These are phyloP conservation scores for Talaromyces marneffei DNA, from an alignment of 2,329 filamentous ascomycete species.

Conservation along the genomic window DNA sequence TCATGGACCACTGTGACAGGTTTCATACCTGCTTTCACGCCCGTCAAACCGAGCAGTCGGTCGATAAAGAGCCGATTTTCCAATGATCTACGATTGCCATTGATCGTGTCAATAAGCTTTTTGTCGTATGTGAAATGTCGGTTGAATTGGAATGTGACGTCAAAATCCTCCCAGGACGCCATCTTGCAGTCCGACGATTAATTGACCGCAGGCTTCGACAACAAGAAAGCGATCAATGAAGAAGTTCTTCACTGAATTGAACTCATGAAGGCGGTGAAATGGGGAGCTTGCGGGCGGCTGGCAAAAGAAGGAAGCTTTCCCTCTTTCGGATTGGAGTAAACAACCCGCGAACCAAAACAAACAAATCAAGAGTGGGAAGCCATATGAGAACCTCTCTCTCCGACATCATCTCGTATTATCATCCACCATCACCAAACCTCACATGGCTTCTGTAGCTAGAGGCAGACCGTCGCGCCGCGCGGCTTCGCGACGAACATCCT, in stretches of 20 bases:
- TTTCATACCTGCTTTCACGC: conserved; percentile 59
- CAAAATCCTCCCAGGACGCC: conserved; percentile 56
- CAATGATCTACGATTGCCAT: conserved; percentile 60
- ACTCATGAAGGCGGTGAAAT: conserved; percentile 13
- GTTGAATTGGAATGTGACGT: conserved; percentile 60
- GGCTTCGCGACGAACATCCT: conserved; percentile 61
- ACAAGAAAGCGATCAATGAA: not conserved
- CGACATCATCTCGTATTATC: conserved; percentile 21
- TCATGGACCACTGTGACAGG: not conserved
- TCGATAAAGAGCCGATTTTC: conserved; percentile 74
- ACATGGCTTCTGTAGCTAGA: conserved; percentile 37
- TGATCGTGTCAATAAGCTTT: conserved; percentile 57
- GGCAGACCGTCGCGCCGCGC: conserved; percentile 56
- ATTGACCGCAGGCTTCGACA: not conserved
- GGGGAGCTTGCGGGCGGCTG: conserved; percentile 14
- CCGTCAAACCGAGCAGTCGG: conserved; percentile 63
- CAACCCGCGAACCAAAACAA: conserved; percentile 28
- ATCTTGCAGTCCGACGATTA: conserved; percentile 21
- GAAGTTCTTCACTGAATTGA: not conserved
- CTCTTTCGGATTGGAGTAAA: conserved; percentile 34
- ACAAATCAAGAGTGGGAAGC: conserved; percentile 13
- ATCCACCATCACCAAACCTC: conserved; percentile 13
- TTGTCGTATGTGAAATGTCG: conserved; percentile 58
- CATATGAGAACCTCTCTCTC: conserved; percentile 14
- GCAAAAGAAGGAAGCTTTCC: conserved; percentile 29